Evolutionary conservation across 108 stramenopile genomes (phyloP), one percentile per base, ranked within the genome.

Genomic region (Nitzschia sp.): DNA sequence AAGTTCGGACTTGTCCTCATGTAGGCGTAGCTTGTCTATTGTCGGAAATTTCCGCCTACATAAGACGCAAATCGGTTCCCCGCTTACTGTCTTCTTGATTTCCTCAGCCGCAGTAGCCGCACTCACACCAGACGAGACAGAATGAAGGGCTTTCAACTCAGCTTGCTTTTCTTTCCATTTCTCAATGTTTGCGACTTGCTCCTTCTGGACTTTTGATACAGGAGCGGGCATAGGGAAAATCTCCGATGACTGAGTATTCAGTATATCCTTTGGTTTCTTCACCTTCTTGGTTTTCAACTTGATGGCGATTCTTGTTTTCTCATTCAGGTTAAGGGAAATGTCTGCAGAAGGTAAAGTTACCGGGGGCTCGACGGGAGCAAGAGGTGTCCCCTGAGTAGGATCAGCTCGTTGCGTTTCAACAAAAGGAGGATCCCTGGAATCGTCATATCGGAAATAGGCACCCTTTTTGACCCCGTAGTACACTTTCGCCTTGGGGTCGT

Each of bases 401-500:
- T 41, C 45, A 0, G 71, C 66, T 23, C 67, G 45, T 58, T 73
- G 61, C 4, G 68, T 58, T 35, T 76, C 55, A 11, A 69, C 75
- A 44, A 80, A 75, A 0, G 66, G 70, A 3, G 80, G 70, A 27
- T 71, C 50, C 32, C 35, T 6, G 2, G 55, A 25, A 44, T 78
- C 65, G 62, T 74, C 71, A 62, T 85, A 86, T 8, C 69, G 72
- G 60, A 77, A 94, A 61, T 94, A 94, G 9, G 67, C 53, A 53
- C 52, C 52, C 68, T 75, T 72, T 41, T 86, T 77, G 45, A 81
- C 89, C 22, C 81, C 75, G 55, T 89, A 91, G 59, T 94, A 94
- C 6, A 90, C 60, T 45, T 90, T 90, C 34, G 80, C 84, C 63
- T 91, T 91, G 41, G 93, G 93, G 66, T 91, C 89, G 58, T 89